These are phyloP conservation scores for Alternaria panax DNA, from an alignment of 2,329 filamentous ascomycete species.

Conservation along the genomic window DNA sequence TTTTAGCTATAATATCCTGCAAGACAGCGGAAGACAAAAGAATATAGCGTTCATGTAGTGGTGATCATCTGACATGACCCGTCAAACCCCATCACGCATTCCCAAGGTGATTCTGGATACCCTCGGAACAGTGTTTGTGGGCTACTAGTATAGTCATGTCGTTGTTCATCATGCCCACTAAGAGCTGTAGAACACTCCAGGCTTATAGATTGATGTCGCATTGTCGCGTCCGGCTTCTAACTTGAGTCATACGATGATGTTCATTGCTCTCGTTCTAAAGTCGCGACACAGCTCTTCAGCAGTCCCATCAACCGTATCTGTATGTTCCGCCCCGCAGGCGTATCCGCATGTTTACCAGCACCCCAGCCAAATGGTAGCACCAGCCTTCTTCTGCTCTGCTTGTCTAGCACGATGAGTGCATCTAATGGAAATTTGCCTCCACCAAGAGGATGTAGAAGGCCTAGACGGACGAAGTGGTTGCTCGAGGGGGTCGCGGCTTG, in stretches of 20 bases:
- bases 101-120: no score
- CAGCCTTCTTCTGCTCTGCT: constrained; percentile 46
- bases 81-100: no score
- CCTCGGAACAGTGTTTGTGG: no score
- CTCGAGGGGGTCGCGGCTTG: constrained; percentile 42
- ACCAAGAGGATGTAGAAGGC: constrained; percentile 55
- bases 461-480: constrained; percentile 51
- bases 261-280: constrained; percentile 23
- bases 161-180: no score
- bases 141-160: no score
- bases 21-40: no score
- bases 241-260: not conserved
- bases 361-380: constrained; percentile 57
- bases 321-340: constrained; percentile 41
- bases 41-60: no score
- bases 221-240: not conserved
- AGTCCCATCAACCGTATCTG: constrained; percentile 38
- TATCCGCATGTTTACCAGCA: constrained; percentile 46
- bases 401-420: constrained; percentile 55
- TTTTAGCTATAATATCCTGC: no score
- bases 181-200: not conserved
- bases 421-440: constrained; percentile 54
- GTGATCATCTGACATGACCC: no score
- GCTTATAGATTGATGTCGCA: not conserved
- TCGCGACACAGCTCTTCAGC: constrained; percentile 38